Evolutionary conservation across 306 rosid genomes (phyloP).

Genomic region (Begonia masoniana): DNA sequence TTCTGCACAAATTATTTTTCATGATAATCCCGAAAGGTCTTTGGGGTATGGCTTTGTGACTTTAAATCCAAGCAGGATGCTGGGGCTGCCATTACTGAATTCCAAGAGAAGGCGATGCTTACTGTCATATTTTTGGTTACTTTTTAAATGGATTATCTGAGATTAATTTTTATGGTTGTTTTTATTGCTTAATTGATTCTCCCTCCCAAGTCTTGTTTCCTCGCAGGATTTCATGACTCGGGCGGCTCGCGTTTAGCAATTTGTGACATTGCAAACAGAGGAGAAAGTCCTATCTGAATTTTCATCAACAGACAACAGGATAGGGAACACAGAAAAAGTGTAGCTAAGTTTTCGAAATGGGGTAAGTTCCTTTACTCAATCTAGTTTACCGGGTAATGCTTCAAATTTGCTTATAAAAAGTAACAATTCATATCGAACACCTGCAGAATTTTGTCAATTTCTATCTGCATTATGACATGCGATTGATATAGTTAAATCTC

Average conservation of each 20-base stretch:
- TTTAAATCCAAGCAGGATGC: constrained; percentile 70
- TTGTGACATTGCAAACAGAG: constrained; percentile 36
- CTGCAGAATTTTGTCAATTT: no score
- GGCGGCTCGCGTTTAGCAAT: constrained; percentile 50
- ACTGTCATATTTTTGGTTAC: background rate
- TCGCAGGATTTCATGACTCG: constrained; percentile 65
- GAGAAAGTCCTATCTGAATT: constrained; percentile 27
- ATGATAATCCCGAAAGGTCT: constrained; percentile 58
- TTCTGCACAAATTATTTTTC: constrained; percentile 49
- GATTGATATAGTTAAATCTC: no score
- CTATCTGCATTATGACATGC: no score
- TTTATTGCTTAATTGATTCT: no score
- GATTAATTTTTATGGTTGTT: no score
- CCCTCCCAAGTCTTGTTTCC: background rate
- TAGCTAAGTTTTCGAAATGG: no score
- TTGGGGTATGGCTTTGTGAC: constrained; percentile 86
- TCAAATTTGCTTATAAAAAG: no score
- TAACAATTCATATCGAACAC: no score
- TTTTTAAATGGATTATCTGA: no score
- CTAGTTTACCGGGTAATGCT: no score
- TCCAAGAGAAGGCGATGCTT: constrained; percentile 57
- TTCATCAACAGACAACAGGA: constrained; percentile 22
- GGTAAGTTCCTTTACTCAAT: no score
- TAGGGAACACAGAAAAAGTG: constrained; percentile 10
- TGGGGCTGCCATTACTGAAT: constrained; percentile 49